Base-by-base conservation (phyloP, 768 basidiomycete genomes). In the Pulveroboletus frians region DNA sequence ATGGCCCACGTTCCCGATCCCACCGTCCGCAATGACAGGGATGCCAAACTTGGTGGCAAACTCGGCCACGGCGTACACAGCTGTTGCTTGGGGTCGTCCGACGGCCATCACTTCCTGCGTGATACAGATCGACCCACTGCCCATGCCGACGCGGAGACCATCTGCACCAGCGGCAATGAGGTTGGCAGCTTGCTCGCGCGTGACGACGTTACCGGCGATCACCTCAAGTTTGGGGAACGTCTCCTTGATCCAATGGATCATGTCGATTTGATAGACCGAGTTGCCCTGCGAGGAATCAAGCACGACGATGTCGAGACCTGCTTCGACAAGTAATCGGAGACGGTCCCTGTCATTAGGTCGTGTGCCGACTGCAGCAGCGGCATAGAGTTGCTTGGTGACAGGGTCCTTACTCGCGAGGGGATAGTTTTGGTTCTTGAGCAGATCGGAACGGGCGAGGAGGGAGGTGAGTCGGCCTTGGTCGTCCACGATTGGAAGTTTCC, bases 91-190 rank as follows among this genome's bases (percentile, higher is more conserved):
- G 1, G 95, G 96, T 14, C 96, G 83, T 13, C 96, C 96, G 44
- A 98, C 95, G 9, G 96, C 96, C 90, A 97, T 98, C 60, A 99
- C 88, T 65, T 98, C 96, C 70, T 99, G 96, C 6, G 96, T 99
- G 71, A 99, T 99, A 67, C 96, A 99, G 64, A 99, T 99, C 5
- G 92, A 95, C 9, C 96, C 96, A 8, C 87, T 90, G 32, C 96
- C 96, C 96, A 99, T 99, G 36, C 96, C 96, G 32, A 99, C 78
- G 20, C 92, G 86, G 10, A 98, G 78, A n/a, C 78, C 95, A 59
- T 99, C 96, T 3, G 94, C 96, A 37, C 96, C 96, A 3, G 92
- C 94, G 9, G 78, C 84, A 57, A 99, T 97, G 51, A 99, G 82
- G 20, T 76, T 81, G 14, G 96, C 96, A 1, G 96, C 95, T 65